Base-by-base conservation (phyloP, 768 basidiomycete species). In the Harrya chromipes region DNA sequence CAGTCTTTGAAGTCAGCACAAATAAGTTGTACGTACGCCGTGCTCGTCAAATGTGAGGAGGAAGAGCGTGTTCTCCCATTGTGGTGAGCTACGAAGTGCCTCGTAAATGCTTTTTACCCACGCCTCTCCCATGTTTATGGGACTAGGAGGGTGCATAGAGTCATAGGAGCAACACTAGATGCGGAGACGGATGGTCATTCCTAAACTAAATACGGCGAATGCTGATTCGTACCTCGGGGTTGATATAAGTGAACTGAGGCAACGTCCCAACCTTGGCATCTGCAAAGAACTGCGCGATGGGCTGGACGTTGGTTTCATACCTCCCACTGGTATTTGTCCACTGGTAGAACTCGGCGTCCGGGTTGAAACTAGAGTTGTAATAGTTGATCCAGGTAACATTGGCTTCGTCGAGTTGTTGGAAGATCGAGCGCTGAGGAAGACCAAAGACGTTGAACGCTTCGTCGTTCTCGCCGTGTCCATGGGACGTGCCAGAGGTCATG, bases 351-450 rank as follows among this genome's bases (percentile, higher is more conserved):
- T 53, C 47, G n/a, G 61, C 37, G 4, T 63, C 61, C 3, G 61
- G 61, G 31, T 59, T 55, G 52, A 63, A 63, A 34, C 62, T 63
- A 1, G 61, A 63, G 46, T 63, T 63, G 35, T 64, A 63, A 31
- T 64, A 64, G 26, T 63, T 63, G 19, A 16, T 33, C 61, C 61
- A 63, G 2, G 52, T 64, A 6, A 63, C 31, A 14, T 64, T 62
- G 20, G 53, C 46, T 20, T 63, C 61, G 21, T 63, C 62, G 40
- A 63, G 56, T 16, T 63, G 62, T 27, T 62, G 62, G 16, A 63
- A 63, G 33, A 63, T 64, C 37, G 62, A 63, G 8, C 61, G 59
- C 13, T 64, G 62, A 6, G 61, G 61, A 9, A 63, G 59, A 4
- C 51, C 59, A 44, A 58, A 63, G 17, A 48, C 13, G 0, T 36